Percentiles rank a stretch among this genome's conserved stretches.
These are phyloP conservation scores for Haplographium delicatum DNA, from an alignment of 495 filamentous ascomycete genomes.

Conservation along the genomic window DNA sequence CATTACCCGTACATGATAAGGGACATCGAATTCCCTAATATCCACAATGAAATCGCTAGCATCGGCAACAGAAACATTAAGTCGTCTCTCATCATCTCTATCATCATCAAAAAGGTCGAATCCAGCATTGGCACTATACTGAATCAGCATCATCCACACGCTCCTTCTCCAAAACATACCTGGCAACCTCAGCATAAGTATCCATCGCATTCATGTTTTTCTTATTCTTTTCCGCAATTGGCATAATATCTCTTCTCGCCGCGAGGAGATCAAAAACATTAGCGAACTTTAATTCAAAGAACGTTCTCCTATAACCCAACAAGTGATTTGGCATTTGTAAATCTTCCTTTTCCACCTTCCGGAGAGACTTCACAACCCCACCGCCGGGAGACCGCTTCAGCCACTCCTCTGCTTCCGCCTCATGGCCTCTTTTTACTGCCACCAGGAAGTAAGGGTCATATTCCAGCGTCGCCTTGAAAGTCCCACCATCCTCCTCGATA, in stretches of 20 bases:
- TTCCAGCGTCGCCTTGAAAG: slow-evolving; percentile 93
- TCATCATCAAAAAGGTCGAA: slow-evolving; percentile 96
- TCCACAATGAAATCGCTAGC: slow-evolving; percentile 98
- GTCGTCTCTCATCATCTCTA: slow-evolving; percentile 77
- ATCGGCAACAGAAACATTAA: slow-evolving; percentile 70
- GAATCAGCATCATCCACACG: slow-evolving; percentile 25
- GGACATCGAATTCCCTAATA: slow-evolving; percentile 98
- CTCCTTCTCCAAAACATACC: slow-evolving; percentile 46
- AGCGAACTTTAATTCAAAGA: slow-evolving; percentile 77
- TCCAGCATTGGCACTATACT: slow-evolving; percentile 68
- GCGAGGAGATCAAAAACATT: slow-evolving; percentile 83
- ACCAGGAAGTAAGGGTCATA: slow-evolving; percentile 97
- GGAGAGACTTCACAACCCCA: slow-evolving; percentile 73
- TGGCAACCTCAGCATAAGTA: slow-evolving; percentile 93
- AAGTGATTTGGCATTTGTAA: slow-evolving; percentile 94
- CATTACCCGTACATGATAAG: slow-evolving; percentile 97
- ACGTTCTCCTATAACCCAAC: slow-evolving; percentile 80
- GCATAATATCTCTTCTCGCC: slow-evolving; percentile 76
- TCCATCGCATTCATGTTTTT: slow-evolving; percentile 94
- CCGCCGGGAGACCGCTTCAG: slow-evolving; percentile 74
- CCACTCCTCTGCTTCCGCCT: slow-evolving; percentile 96
- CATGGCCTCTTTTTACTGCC: slow-evolving; percentile 79
- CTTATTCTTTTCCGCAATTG: slow-evolving; percentile 94
- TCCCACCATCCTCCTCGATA: slow-evolving; percentile 84
- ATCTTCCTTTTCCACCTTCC: slow-evolving; percentile 84